Conservation (phyloP, 331 rosid genomes). For the Spiraea crenata region DNA sequence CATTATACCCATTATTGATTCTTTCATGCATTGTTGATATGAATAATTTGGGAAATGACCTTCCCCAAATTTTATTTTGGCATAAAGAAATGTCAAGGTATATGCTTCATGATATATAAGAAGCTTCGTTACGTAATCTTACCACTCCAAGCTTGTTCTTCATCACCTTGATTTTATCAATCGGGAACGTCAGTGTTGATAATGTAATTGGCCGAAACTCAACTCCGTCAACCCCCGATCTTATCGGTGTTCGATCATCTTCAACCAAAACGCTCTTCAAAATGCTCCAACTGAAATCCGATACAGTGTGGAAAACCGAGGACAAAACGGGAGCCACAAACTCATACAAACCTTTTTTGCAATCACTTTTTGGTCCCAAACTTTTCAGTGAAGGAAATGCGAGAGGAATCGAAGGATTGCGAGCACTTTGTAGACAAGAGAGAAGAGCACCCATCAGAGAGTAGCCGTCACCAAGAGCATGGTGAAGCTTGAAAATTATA, state of each 20-base stretch:
- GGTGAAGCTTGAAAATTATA: conserved; percentile 8
- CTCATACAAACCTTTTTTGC: not conserved
- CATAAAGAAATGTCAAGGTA: too few species aligned
- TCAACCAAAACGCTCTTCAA: conserved; percentile 1
- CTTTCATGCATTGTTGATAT: too few species aligned
- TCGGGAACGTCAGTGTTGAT: not conserved
- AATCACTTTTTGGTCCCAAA: not conserved
- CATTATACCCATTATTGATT: too few species aligned
- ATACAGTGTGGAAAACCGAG: not conserved
- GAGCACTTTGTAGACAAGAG: not conserved
- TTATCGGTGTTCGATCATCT: conserved; percentile 12
- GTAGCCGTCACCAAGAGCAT: conserved; percentile 16
- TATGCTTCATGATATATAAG: too few species aligned
- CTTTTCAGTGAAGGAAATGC: conserved; percentile 4
- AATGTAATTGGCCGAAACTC: not conserved
- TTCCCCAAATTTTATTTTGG: too few species aligned
- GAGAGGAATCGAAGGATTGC: conserved; percentile 9
- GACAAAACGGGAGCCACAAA: not conserved
- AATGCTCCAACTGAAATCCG: conserved; percentile 10
- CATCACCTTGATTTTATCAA: conserved; percentile 9
- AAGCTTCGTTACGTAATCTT: not conserved
- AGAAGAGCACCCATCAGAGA: conserved; percentile 14
- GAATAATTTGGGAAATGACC: too few species aligned
- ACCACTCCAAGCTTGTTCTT: conserved; percentile 9
- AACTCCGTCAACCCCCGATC: not conserved